Evolutionary conservation across 1,284 basidiomycete genomes (phyloP).

Genomic region (Somion occarium): DNA sequence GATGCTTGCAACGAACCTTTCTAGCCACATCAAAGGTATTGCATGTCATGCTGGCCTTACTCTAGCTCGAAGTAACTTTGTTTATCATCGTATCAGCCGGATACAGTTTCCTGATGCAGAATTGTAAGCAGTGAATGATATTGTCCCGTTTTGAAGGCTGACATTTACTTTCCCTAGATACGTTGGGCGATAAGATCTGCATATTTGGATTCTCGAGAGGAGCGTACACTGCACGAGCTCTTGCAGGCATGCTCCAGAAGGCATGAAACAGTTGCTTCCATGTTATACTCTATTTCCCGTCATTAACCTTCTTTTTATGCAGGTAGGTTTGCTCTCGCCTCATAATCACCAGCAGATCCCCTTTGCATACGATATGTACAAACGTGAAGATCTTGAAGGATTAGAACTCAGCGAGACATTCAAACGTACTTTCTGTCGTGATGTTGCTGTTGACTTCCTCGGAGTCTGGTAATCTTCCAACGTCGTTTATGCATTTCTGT

Average conservation of each 20-base stretch:
- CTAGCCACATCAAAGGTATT: conserved; percentile 5
- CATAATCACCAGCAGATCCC: conserved; percentile 28
- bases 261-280: too few species aligned
- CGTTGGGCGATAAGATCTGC: conserved; percentile 38
- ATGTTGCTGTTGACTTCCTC: conserved; percentile 31
- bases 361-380: conserved; percentile 35
- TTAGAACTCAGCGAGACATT: conserved; percentile 23
- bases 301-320: too few species aligned
- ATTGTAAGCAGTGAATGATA: conserved; percentile 31
- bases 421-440: conserved; percentile 29
- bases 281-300: too few species aligned
- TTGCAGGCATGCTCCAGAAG: conserved; percentile 46
- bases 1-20: conserved; percentile 9
- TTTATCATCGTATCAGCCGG: conserved; percentile 9
- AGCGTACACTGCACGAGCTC: conserved; percentile 42
- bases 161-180: conserved; percentile 18
- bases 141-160: not conserved
- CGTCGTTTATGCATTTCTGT: conserved; percentile 9
- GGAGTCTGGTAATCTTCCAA: conserved; percentile 23
- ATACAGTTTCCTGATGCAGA: conserved; percentile 46
- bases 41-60: not conserved
- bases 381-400: conserved; percentile 23
- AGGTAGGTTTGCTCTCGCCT: conserved; percentile 14
- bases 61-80: conserved; percentile 8
- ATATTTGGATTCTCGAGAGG: conserved; percentile 56